Evolutionary conservation across 257 asterid species (phyloP).

Genomic region (Fraxinus cuspidata): DNA sequence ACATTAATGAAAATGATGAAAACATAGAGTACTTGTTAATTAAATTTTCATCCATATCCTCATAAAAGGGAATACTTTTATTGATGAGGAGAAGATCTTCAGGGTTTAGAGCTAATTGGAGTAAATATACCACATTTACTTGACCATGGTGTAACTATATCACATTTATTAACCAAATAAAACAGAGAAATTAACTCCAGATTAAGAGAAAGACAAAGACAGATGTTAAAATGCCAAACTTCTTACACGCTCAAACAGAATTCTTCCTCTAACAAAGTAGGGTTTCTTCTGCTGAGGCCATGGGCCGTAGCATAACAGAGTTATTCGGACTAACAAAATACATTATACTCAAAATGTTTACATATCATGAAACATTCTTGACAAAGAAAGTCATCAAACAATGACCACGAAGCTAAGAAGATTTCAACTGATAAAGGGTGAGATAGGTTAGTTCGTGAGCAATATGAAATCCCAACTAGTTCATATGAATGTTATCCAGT

Average conservation of each 20-base stretch:
- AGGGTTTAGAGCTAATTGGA: neutral
- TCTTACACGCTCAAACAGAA: neutral
- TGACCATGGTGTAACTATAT: neutral
- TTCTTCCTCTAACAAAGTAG: neutral
- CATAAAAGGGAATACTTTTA: neutral
- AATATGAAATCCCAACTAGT: neutral
- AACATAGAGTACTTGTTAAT: too few relatives aligned
- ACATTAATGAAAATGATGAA: neutral
- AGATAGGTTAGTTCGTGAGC: neutral
- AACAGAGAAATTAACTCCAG: neutral
- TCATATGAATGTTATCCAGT: neutral
- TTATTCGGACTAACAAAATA: neutral
- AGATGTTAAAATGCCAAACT: neutral
- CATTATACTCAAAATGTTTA: neutral
- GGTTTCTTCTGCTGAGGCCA: neutral
- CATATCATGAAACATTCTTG: neutral
- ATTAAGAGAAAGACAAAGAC: neutral
- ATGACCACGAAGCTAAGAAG: neutral
- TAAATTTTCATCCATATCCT: too few relatives aligned
- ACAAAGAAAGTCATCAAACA: constrained; percentile 1
- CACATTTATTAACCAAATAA: neutral
- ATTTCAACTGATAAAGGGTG: neutral
- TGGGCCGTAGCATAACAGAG: neutral
- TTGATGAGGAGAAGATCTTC: neutral
- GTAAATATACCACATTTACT: neutral